Base-by-base conservation (phyloP, 129 eudicot species). In the Erigeron canadensis region DNA sequence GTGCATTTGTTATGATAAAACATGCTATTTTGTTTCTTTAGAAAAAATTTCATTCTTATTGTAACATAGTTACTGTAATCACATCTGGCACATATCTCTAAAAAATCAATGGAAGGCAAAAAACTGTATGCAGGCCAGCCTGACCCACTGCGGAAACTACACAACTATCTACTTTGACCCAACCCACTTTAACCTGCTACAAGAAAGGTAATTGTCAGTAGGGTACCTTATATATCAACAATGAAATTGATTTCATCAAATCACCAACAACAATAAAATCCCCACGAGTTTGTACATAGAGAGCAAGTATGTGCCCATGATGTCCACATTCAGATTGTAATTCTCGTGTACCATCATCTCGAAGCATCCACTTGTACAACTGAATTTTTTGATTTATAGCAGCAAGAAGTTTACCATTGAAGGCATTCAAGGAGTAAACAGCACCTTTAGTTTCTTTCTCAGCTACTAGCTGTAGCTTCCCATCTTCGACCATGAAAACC, bases 401-500 rank as follows among this genome's bases (percentile, higher is more conserved):
- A 73, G 96, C 98, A 54, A 93, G 89, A 15, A 93, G 84, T 81
- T 93, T 93, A 16, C 98, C 98, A 28, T 89, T 93, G 44, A 93
- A 93, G 50, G 98, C 91, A 79, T 93, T 89, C 22, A 93, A 84
- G 0, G 98, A 89, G 80, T 89, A 93, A 58, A 89, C 96, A 59
- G 98, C 95, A 17, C 98, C 98, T 54, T 93, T 89, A n/a, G 98
- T 89, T 81, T 94, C 98, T 80, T 94, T 94, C 81, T 94, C 98
- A 41, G 96, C 96, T 61, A 94, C 84, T n/a, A 94, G 80, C 75
- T 84, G 97, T 62, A 94, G 83, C 77, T 89, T 93, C 55, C 96
- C 88, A 80, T 89, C 96, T 83, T 93, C 98, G 11, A 93, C 98
- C 44, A 78, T 28, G 64, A 93, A 93, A 42, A 93, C 90, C 69